Base-by-base conservation (phyloP, 2,329 filamentous ascomycete genomes). In the Colletotrichum shisoi region DNA sequence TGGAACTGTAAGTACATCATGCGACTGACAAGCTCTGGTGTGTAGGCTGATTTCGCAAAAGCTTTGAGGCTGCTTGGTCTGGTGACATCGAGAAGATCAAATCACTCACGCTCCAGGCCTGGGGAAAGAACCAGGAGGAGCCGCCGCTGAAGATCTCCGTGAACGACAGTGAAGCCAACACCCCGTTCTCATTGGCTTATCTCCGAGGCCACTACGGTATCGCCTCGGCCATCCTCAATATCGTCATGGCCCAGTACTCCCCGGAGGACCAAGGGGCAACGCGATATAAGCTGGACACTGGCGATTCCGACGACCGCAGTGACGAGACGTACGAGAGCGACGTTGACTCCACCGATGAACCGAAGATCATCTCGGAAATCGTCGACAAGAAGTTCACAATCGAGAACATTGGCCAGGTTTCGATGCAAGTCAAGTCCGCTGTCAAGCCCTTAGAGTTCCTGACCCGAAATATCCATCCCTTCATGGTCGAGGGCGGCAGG, bases 1-100 rank as follows among this genome's bases (percentile, higher is more conserved):
- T 90, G 6, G 79, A 85, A 69, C 76, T 94, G 79, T 89, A 78
- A 82, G 85, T 81, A 3, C 17, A 21, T 34, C 4, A 13, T 21
- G 17, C 4, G 34, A 48, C 15, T 39, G 13, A 7, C 8, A 39
- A 21, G n/a, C n/a, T 42, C 8, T 19, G 8, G 13, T 21, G 5
- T 8, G n/a, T 12, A 9, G 60, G n/a, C 74, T 77, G 53, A 79
- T 67, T 21, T 4, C 11, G 7, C 12, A n/a, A 7, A 62, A 87
- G 85, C 8, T 91, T 91, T 74, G 87, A 94, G 73, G 91, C 91
- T 42, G 87, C 87, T 4, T 95, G 91, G 91, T 72, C 72, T 4
- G 90, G 89, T n/a, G 86, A 95, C 71, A 70, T 90, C 1, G 80
- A 86, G 1, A 86, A 80, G 3, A 86, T 94, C 76, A 91, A 91